Conservation (phyloP, 495 filamentous ascomycete species). For the Letharia columbiana region DNA sequence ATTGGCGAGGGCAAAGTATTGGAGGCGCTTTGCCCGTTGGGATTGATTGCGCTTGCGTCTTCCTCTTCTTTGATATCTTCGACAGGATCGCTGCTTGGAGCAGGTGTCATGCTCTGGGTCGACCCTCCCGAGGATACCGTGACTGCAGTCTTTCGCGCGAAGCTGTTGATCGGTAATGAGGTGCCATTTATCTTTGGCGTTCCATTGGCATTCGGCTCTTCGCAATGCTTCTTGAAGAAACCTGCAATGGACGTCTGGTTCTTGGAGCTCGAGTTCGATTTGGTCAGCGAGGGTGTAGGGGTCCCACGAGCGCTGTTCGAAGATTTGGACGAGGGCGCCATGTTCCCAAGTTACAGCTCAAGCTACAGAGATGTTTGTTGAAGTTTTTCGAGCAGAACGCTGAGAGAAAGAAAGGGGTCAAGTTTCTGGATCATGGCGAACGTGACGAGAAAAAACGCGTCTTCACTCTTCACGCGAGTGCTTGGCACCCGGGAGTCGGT, state of each 20-base stretch:
- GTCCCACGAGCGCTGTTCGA: conserved; percentile 15
- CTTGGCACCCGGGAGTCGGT: too few species aligned
- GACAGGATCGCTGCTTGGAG: conserved; percentile 66
- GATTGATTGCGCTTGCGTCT: conserved; percentile 26
- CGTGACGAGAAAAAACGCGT: too few species aligned
- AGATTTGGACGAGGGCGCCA: conserved; percentile 16
- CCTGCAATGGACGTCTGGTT: conserved; percentile 74
- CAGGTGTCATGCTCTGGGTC: conserved; percentile 55
- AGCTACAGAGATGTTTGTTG: background rate
- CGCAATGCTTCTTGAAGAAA: conserved; percentile 69
- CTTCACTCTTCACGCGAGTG: too few species aligned
- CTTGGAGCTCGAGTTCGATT: conserved; percentile 45
- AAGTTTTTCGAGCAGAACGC: background rate
- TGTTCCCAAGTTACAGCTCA: background rate
- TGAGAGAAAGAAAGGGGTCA: background rate
- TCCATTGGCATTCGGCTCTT: conserved; percentile 37
- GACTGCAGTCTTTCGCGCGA: conserved; percentile 18
- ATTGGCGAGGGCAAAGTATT: conserved; percentile 18
- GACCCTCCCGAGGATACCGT: conserved; percentile 35
- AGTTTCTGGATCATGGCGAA: background rate
- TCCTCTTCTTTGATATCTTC: conserved; percentile 33
- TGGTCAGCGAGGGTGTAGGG: conserved; percentile 39
- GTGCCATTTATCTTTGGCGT: conserved; percentile 39
- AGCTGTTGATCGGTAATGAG: conserved; percentile 11
- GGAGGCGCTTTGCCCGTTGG: conserved; percentile 13